phyloP scores from a whole-genome alignment of 2,329 filamentous ascomycete genomes.

The Xylaria sp. region DNA sequence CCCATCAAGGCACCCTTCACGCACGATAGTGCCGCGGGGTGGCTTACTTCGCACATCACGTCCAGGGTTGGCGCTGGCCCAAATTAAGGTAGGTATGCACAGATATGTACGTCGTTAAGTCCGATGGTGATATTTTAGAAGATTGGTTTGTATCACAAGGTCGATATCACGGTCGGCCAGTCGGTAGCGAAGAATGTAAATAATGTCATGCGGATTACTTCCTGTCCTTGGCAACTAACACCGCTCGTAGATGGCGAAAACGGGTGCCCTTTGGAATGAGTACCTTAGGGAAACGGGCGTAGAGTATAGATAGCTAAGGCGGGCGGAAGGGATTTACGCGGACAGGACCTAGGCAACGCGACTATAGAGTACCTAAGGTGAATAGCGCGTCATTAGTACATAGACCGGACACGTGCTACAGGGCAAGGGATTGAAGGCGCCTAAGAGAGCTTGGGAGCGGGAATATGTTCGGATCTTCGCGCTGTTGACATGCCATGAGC shows the following conservation, averaged over 20 bases:
- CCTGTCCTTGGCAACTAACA: not conserved
- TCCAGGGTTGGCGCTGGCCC: not conserved
- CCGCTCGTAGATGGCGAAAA: not conserved
- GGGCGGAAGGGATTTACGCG: not conserved
- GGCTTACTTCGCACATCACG: conserved; percentile 11
- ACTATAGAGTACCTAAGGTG: not conserved
- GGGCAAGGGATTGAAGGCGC: not conserved
- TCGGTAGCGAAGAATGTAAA: not conserved
- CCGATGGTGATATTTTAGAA: not conserved
- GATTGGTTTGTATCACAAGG: not conserved
- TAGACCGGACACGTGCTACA: not conserved
- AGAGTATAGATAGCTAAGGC: not conserved
- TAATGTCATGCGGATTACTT: not conserved
- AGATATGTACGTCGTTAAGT: not conserved
- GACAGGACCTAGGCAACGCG: not conserved
- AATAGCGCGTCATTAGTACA: not conserved
- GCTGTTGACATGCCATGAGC: not conserved
- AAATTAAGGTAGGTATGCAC: not conserved
- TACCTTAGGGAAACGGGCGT: not conserved
- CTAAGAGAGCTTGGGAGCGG: not conserved
- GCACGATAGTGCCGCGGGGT: conserved; percentile 6
- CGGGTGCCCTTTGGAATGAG: not conserved
- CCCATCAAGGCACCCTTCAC: not conserved
- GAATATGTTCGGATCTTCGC: not conserved
- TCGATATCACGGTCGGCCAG: not conserved